A percentile compares a stretch with the other conserved stretches of the same genome.
Evolutionary conservation across 2,329 filamentous ascomycete genomes (phyloP).

Genomic region (Elsinoe perseae): DNA sequence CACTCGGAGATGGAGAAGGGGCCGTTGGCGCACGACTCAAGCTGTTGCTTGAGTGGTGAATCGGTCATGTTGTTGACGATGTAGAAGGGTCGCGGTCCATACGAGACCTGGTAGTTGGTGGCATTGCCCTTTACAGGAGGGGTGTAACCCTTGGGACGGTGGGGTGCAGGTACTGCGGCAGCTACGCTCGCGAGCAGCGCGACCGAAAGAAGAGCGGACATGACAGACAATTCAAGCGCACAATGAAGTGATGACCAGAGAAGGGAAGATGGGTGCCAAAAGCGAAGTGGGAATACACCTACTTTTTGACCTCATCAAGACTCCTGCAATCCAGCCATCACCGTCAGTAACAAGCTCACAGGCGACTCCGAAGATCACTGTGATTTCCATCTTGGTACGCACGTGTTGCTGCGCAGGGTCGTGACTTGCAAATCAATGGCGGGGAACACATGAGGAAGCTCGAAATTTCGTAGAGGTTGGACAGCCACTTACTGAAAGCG

Average conservation of each 20-base stretch:
- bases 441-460: not conserved
- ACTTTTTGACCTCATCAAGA: not conserved
- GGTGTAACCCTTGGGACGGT: not conserved
- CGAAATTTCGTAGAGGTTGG: not conserved
- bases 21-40: constrained; percentile 51
- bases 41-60: constrained; percentile 51
- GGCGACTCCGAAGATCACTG: constrained; percentile 7
- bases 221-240: too few species aligned
- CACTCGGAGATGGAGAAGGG: constrained; percentile 47
- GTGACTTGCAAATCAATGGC: constrained; percentile 8
- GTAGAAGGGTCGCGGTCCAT: constrained; percentile 58
- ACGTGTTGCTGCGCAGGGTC: constrained; percentile 4
- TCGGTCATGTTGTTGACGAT: constrained; percentile 57
- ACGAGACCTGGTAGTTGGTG: constrained; percentile 38
- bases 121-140: constrained; percentile 19
- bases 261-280: not conserved
- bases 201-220: constrained; percentile 4
- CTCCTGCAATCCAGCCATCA: not conserved
- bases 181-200: not conserved
- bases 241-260: not conserved
- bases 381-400: not conserved
- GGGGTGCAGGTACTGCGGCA: not conserved
- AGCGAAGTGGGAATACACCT: not conserved
- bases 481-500: constrained; percentile 9
- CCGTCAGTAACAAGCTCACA: not conserved